Evolutionary conservation across 2,329 filamentous ascomycete genomes (phyloP).

Genomic region (Didymella arachidicola): DNA sequence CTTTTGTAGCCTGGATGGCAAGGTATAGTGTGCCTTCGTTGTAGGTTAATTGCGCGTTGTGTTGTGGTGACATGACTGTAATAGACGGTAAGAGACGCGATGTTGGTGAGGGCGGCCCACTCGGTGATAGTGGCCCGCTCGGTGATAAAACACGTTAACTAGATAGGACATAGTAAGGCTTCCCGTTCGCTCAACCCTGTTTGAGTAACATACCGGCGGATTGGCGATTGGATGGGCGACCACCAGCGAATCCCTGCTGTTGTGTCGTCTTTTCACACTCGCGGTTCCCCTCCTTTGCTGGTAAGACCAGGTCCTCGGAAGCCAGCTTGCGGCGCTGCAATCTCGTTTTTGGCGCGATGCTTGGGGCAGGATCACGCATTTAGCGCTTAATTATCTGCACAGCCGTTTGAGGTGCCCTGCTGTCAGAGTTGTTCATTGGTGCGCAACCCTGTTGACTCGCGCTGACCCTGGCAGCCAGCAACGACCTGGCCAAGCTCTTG

Average conservation of each 20-base stretch:
- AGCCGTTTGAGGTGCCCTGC: slow-evolving; percentile 7
- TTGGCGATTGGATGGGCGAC: slow-evolving; percentile 2
- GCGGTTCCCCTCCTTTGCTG: not conserved
- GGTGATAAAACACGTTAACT: too few relatives aligned
- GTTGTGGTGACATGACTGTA: too few relatives aligned
- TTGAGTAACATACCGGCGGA: slow-evolving; percentile 4
- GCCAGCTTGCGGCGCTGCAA: not conserved
- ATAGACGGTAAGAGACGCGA: too few relatives aligned
- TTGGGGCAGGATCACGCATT: not conserved
- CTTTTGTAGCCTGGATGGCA: too few relatives aligned
- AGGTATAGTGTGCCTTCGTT: too few relatives aligned
- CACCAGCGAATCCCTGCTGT: slow-evolving; percentile 6
- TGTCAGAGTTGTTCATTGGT: slow-evolving; percentile 23
- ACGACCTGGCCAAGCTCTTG: slow-evolving; percentile 27
- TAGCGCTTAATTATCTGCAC: slow-evolving; percentile 5
- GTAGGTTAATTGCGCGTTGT: too few relatives aligned
- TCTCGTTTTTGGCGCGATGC: not conserved
- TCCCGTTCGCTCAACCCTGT: slow-evolving; percentile 4
- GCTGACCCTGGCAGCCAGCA: slow-evolving; percentile 27
- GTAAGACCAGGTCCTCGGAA: not conserved
- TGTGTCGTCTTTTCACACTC: not conserved
- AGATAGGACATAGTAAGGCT: not conserved
- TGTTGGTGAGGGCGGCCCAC: too few relatives aligned
- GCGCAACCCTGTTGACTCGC: slow-evolving; percentile 23
- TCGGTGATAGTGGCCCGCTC: too few relatives aligned